Conservation (phyloP, 2,329 filamentous ascomycete genomes). For the Cladobotryum protrusum region DNA sequence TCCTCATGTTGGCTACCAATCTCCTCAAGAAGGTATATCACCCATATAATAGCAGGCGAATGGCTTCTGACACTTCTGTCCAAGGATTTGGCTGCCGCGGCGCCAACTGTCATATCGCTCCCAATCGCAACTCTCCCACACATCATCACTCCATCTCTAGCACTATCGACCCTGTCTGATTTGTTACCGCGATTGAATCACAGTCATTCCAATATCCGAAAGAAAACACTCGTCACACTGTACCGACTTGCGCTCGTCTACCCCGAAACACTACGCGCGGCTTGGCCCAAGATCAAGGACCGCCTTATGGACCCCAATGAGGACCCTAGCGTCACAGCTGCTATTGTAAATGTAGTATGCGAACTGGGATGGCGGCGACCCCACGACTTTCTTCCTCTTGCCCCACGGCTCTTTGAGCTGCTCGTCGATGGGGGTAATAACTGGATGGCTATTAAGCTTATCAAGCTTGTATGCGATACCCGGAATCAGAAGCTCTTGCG, state of each 20-base stretch:
- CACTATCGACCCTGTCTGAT: slow-evolving; percentile 82
- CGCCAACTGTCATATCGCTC: slow-evolving; percentile 71
- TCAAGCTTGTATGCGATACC: slow-evolving; percentile 68
- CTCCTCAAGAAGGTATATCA: slow-evolving; percentile 75
- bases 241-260: slow-evolving; percentile 95
- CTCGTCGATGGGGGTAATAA: slow-evolving; percentile 91
- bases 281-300: slow-evolving; percentile 97
- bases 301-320: slow-evolving; percentile 83
- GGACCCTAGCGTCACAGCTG: slow-evolving; percentile 87
- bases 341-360: slow-evolving; percentile 94
- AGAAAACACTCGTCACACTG: slow-evolving; percentile 92
- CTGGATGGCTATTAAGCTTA: slow-evolving; percentile 99
- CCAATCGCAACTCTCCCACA: slow-evolving; percentile 89
- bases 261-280: slow-evolving; percentile 82
- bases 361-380: slow-evolving; percentile 92
- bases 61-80: background rate
- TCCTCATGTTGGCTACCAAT: slow-evolving; percentile 96
- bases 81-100: slow-evolving; percentile 64
- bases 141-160: slow-evolving; percentile 86
- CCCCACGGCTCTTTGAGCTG: slow-evolving; percentile 85
- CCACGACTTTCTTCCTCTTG: slow-evolving; percentile 86
- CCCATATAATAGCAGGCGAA: background rate
- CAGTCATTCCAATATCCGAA: slow-evolving; percentile 77
- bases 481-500: background rate
- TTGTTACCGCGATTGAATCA: slow-evolving; percentile 81